These are phyloP conservation scores for Podospora conica DNA, from an alignment of 495 filamentous ascomycete species.

Conservation along the genomic window DNA sequence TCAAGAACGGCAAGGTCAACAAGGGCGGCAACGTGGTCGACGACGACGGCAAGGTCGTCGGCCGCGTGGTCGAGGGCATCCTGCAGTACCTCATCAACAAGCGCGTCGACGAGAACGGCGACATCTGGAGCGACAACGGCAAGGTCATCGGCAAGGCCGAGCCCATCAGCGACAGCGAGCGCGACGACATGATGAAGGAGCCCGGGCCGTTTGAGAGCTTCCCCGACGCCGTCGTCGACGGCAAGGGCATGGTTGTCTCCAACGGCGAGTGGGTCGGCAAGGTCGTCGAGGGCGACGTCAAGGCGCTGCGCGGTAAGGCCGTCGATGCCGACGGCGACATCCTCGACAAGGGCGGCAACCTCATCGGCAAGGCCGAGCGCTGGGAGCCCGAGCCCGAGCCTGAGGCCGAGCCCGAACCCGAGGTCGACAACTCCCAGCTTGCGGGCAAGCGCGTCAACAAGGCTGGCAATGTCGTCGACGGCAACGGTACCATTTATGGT, in stretches of 20 bases:
- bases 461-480: slow-evolving; percentile 74
- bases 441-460: slow-evolving; percentile 86
- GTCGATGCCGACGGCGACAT: slow-evolving; percentile 85
- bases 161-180: slow-evolving; percentile 65
- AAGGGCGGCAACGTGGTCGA: slow-evolving; percentile 74
- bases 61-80: slow-evolving; percentile 61
- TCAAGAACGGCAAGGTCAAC: slow-evolving; percentile 66
- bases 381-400: slow-evolving; percentile 63
- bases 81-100: slow-evolving; percentile 61
- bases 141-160: slow-evolving; percentile 69
- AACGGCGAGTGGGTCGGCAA: slow-evolving; percentile 66
- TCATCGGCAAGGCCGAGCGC: slow-evolving; percentile 71
- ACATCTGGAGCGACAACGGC: slow-evolving; percentile 69
- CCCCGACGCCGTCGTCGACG: slow-evolving; percentile 60
- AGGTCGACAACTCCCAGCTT: slow-evolving; percentile 59
- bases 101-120: slow-evolving; percentile 63
- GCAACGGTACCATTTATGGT: slow-evolving; percentile 64
- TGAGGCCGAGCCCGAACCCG: slow-evolving; percentile 42
- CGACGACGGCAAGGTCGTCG: slow-evolving; percentile 63
- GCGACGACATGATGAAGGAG: slow-evolving; percentile 53
- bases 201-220: slow-evolving; percentile 71
- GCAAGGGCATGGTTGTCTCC: slow-evolving; percentile 63
- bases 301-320: slow-evolving; percentile 64
- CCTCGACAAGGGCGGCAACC: slow-evolving; percentile 70
- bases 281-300: slow-evolving; percentile 69